Conservation (phyloP, 257 asterid species). For the Solanum chilense region DNA sequence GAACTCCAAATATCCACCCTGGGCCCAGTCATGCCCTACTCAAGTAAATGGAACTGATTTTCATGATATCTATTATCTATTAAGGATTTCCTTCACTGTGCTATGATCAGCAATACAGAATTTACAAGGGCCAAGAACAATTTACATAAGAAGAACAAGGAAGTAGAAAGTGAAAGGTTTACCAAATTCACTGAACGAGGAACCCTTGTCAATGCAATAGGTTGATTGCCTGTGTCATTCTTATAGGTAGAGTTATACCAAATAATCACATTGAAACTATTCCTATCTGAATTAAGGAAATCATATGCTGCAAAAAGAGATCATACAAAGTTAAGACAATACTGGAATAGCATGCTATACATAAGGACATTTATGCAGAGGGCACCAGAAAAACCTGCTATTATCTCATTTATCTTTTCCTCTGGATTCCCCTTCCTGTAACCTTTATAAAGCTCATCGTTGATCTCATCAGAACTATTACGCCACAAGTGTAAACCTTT, state of each 20-base stretch:
- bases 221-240: conserved; percentile 51
- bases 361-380: background rate
- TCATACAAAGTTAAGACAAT: conserved; percentile 11
- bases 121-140: background rate
- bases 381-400: conserved; percentile 44
- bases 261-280: conserved; percentile 53
- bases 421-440: conserved; percentile 71
- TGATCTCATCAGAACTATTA: conserved; percentile 70
- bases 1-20: background rate
- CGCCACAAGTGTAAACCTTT: conserved; percentile 76
- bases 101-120: background rate
- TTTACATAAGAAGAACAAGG: background rate
- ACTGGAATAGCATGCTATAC: background rate
- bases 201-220: conserved; percentile 66
- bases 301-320: conserved; percentile 66
- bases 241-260: conserved; percentile 93
- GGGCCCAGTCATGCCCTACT: background rate
- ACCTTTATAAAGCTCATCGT: conserved; percentile 81
- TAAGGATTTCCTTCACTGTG: background rate
- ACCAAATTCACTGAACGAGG: conserved; percentile 95
- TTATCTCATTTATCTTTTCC: conserved; percentile 61
- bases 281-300: conserved; percentile 54
- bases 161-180: conserved; percentile 10
- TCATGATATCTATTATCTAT: background rate
- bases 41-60: background rate